Conservation (phyloP, 495 filamentous ascomycete species). For the Xylaria intraflava region DNA sequence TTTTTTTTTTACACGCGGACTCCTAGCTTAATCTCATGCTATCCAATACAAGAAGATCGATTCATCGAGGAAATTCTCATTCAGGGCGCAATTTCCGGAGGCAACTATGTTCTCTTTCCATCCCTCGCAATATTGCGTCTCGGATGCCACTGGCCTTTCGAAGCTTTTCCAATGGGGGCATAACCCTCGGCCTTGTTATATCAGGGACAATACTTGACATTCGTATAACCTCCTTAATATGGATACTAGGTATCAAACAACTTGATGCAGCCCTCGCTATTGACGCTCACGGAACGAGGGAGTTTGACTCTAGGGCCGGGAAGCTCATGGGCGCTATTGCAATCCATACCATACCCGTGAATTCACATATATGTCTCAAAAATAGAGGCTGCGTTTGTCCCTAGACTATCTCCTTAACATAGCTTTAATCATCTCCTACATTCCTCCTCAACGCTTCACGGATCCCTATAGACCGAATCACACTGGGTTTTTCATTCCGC, state of each 20-base stretch:
- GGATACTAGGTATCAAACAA: too few species aligned
- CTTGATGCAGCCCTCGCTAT: too few species aligned
- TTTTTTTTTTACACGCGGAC: not conserved
- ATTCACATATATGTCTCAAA: not conserved
- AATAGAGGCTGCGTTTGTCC: not conserved
- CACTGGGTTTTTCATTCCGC: not conserved
- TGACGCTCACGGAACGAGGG: too few species aligned
- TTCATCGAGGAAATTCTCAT: not conserved
- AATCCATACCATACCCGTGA: not conserved
- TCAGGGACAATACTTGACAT: too few species aligned
- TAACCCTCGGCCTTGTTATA: too few species aligned
- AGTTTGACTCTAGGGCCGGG: too few species aligned
- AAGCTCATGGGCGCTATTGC: too few species aligned
- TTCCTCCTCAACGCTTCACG: not conserved
- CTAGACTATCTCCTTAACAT: not conserved
- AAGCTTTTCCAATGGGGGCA: not conserved
- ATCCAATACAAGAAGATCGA: not conserved
- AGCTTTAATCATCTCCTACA: not conserved
- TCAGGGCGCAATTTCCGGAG: not conserved
- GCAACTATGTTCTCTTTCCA: not conserved
- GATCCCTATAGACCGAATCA: not conserved
- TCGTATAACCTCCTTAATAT: too few species aligned
- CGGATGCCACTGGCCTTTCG: not conserved
- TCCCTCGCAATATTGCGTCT: not conserved
- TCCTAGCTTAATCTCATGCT: conserved; percentile 2